phyloP scores from a whole-genome alignment of 306 rosid species.

The Quercus variabilis region DNA sequence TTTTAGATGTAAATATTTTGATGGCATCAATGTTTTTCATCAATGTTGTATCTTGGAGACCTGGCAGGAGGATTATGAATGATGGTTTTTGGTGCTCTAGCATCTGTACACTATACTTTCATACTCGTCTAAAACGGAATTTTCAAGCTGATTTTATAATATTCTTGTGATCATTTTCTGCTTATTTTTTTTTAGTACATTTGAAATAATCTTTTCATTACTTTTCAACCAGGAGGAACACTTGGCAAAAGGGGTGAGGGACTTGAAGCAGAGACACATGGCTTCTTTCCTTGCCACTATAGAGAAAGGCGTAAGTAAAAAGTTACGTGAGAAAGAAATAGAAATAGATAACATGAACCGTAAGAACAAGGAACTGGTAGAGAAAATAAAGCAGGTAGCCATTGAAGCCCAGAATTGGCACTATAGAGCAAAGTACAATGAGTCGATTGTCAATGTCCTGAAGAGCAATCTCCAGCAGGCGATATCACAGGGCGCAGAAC shows the following conservation, averaged over 20 bases:
- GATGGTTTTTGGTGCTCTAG: not conserved
- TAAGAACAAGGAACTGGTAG: conserved; percentile 67
- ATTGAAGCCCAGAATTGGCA: conserved; percentile 87
- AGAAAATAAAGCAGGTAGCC: conserved; percentile 80
- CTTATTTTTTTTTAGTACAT: not conserved
- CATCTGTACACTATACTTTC: not conserved
- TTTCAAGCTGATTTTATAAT: conserved; percentile 2
- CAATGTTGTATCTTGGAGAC: not conserved
- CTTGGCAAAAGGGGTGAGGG: conserved; percentile 72
- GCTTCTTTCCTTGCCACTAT: conserved; percentile 58
- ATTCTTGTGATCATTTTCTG: conserved; percentile 1
- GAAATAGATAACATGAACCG: conserved; percentile 76
- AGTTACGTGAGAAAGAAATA: conserved; percentile 64
- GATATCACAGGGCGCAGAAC: conserved; percentile 79
- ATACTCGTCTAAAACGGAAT: not conserved
- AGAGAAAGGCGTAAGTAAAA: conserved; percentile 66
- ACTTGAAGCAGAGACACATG: conserved; percentile 73
- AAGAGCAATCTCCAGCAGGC: conserved; percentile 83
- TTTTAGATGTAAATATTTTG: not conserved
- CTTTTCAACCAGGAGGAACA: conserved; percentile 62
- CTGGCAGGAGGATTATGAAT: not conserved
- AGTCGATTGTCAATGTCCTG: conserved; percentile 72
- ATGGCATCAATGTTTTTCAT: not conserved
- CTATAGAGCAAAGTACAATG: conserved; percentile 75
- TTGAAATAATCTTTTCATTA: conserved; percentile 10